Conservation (phyloP, 1,284 basidiomycete genomes). For the Mycosarcoma mackinlayi region DNA sequence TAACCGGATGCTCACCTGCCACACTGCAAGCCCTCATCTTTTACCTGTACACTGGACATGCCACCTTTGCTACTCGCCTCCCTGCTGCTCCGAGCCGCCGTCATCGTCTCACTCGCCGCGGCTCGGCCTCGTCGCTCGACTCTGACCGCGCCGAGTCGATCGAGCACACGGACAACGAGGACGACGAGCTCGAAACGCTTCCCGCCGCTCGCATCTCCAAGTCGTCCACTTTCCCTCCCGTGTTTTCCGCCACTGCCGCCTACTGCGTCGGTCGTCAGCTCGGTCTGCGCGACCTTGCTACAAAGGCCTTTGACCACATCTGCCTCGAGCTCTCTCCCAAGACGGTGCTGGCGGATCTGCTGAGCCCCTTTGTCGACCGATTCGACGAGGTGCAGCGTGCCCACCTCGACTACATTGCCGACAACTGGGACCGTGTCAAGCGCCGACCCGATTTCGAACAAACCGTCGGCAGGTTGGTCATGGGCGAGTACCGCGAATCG, state of each 20-base stretch:
- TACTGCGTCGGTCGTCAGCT: slow-evolving; percentile 58
- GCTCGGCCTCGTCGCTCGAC: slow-evolving; percentile 18
- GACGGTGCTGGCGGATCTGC: slow-evolving; percentile 51
- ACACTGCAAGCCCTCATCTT: slow-evolving; percentile 56
- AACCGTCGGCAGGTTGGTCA: slow-evolving; percentile 46
- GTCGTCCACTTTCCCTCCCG: slow-evolving; percentile 41
- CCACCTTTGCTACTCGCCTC: slow-evolving; percentile 42
- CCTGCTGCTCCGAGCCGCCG: slow-evolving; percentile 16
- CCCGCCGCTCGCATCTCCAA: slow-evolving; percentile 18
- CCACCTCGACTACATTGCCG: slow-evolving; percentile 51
- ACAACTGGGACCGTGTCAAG: slow-evolving; percentile 58
- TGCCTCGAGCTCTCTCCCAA: slow-evolving; percentile 42
- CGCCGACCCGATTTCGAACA: slow-evolving; percentile 53
- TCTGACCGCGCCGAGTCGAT: slow-evolving; percentile 23
- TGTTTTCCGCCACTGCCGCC: slow-evolving; percentile 51
- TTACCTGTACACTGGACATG: slow-evolving; percentile 59
- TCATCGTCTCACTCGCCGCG: slow-evolving; percentile 20
- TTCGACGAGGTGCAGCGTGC: slow-evolving; percentile 56
- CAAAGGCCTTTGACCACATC: slow-evolving; percentile 54
- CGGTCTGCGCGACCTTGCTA: slow-evolving; percentile 43
- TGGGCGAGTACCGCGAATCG: slow-evolving; percentile 49
- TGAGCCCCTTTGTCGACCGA: slow-evolving; percentile 57
- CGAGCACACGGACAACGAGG: slow-evolving; percentile 14
- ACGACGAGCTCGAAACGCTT: neutral
- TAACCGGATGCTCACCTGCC: slow-evolving; percentile 48